Evolutionary conservation across 306 rosid species (phyloP), one percentile per base, ranked within the genome.

Genomic region (Rosa rugosa): DNA sequence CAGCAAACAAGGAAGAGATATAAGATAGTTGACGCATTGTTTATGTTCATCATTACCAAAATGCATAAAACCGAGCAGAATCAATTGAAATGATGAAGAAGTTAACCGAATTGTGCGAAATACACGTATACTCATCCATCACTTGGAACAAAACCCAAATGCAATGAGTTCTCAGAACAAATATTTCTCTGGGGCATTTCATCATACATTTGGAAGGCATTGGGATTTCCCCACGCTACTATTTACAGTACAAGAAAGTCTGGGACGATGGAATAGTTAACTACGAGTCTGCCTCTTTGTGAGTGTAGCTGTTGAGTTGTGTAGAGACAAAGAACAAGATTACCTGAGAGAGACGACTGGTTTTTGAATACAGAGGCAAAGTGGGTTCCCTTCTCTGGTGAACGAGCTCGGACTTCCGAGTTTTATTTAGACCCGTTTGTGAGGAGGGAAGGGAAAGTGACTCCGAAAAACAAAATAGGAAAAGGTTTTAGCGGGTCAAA

Each of bases 171-270:
- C 25, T 3, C 8, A 69, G 63, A 66, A 20, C 5, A 31, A 20
- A 45, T 14, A 25, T 5, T 22, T 73, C 69, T 41, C 2, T 3
- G 62, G 18, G 80, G 83, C 88, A 75, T 89, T 89, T 86, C 47
- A 72, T 69, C 93, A 79, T 57, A 84, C 88, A 85, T 0, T 18
- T 68, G n/a, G 80, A 22, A 46, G 50, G 84, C 85, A 80, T 70
- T 69, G 22, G 45, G 3, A 2, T 5, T 57, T 22, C 2, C 34
- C 34, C 34, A 22, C 3, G 5, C n/a, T 51, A 51, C 1, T 12
- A 46, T 46, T 47, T 3, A 47, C 51, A 42, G 45, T 17, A 16
- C 7, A 51, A 51, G 57, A 14, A 16, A 25, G 27, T 66, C 41
- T 25, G 27, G 27, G 23, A 71, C 40, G 3, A 51, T 5, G 2